Conservation (phyloP, 2,329 filamentous ascomycete genomes). For the Colletotrichum lindemuthianum region DNA sequence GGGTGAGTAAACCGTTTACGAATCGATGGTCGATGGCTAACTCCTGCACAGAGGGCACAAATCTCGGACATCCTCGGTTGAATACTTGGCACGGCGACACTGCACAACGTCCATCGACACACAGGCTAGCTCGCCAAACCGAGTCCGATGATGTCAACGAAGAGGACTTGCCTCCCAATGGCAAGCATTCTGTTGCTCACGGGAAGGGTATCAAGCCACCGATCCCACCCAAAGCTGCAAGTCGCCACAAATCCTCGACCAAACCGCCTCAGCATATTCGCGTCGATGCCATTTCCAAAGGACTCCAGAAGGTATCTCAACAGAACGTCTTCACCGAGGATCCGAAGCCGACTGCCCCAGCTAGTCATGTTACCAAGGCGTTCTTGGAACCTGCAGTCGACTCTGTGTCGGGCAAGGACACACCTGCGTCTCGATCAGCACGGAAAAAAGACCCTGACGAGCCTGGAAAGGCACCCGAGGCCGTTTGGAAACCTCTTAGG, state of each 20-base stretch:
- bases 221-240: slow-evolving; percentile 20
- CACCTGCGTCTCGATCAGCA: neutral
- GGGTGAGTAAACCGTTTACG: slow-evolving; percentile 4
- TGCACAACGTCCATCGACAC: slow-evolving; percentile 25
- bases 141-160: neutral
- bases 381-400: neutral
- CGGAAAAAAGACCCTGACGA: neutral
- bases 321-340: neutral
- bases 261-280: neutral
- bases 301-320: slow-evolving; percentile 7
- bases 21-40: neutral
- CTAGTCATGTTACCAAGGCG: neutral
- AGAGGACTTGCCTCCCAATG: slow-evolving; percentile 13
- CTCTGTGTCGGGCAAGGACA: slow-evolving; percentile 6
- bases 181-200: neutral
- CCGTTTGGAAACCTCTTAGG: slow-evolving; percentile 10
- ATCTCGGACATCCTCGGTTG: slow-evolving; percentile 15
- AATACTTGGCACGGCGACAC: slow-evolving; percentile 32
- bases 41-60: neutral
- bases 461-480: neutral
- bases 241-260: slow-evolving; percentile 9
- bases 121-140: neutral
- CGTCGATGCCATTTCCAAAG: neutral
- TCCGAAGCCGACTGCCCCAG: neutral
- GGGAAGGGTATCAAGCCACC: slow-evolving; percentile 5